Evolutionary conservation across 345 rosid genomes (phyloP).

Genomic region (Eucalyptus marginata): DNA sequence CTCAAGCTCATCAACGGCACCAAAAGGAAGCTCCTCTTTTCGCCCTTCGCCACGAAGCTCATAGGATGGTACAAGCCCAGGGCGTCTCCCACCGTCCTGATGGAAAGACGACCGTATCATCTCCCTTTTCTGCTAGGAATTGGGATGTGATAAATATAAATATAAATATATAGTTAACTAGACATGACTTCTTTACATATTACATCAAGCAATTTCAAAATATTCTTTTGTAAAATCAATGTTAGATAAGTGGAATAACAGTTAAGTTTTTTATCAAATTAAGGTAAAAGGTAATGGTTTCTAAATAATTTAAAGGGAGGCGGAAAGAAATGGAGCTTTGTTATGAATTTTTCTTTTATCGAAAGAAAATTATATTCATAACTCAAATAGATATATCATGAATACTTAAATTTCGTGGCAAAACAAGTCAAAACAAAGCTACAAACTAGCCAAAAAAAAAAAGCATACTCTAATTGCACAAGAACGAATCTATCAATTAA

Average conservation of each 20-base stretch:
- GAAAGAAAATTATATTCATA: too few relatives aligned
- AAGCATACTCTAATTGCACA: too few relatives aligned
- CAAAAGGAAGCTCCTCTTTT: constrained; percentile 49
- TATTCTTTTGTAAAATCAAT: not conserved
- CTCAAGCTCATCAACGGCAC: constrained; percentile 55
- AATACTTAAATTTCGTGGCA: not conserved
- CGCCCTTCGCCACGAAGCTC: constrained; percentile 71
- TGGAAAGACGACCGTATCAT: too few relatives aligned
- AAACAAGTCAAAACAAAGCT: not conserved
- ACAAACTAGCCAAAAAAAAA: not conserved
- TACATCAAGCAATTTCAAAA: not conserved
- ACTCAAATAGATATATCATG: too few relatives aligned
- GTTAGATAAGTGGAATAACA: not conserved
- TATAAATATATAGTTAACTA: not conserved
- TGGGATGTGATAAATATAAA: too few relatives aligned
- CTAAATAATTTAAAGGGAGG: too few relatives aligned
- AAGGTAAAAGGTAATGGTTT: too few relatives aligned
- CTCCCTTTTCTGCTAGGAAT: too few relatives aligned
- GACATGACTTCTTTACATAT: not conserved
- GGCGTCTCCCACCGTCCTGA: constrained; percentile 25
- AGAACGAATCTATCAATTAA: too few relatives aligned
- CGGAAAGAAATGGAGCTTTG: too few relatives aligned
- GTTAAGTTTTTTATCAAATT: not conserved
- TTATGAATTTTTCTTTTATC: too few relatives aligned
- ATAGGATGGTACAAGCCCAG: constrained; percentile 50